Evolutionary conservation across 352 stramenopile species (phyloP).

Genomic region (Pythium phragmitis): DNA sequence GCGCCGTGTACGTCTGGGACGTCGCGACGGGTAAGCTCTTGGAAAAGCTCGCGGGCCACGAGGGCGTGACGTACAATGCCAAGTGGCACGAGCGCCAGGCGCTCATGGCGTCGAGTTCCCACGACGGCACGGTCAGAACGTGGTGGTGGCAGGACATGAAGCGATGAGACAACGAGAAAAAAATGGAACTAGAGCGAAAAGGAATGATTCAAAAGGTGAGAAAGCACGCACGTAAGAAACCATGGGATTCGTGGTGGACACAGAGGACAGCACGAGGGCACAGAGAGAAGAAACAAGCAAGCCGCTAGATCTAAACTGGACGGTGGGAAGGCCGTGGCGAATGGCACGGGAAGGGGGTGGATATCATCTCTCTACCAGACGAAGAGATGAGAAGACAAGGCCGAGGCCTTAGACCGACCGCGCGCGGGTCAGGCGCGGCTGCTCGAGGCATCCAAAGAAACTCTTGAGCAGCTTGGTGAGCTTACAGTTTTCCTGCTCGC

Average conservation of each 20-base stretch:
- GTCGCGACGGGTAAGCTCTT: conserved; percentile 83
- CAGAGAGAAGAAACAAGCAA: conserved; percentile 2
- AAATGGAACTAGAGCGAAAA: background rate
- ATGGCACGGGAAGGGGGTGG: background rate
- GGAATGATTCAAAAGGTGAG: background rate
- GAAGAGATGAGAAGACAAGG: background rate
- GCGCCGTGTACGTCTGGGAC: conserved; percentile 87
- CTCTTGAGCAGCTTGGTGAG: conserved; percentile 86
- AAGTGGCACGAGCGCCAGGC: conserved; percentile 87
- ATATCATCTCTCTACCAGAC: conserved; percentile 2
- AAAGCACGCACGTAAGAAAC: background rate
- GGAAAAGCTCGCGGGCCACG: conserved; percentile 74
- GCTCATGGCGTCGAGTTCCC: conserved; percentile 79
- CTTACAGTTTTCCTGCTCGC: conserved; percentile 81
- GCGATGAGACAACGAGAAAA: conserved; percentile 25
- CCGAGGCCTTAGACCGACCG: conserved; percentile 16
- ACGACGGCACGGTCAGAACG: conserved; percentile 88
- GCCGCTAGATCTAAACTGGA: background rate
- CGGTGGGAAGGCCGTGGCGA: background rate
- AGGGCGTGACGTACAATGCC: conserved; percentile 82
- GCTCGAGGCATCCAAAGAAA: conserved; percentile 50
- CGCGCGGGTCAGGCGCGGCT: conserved; percentile 17
- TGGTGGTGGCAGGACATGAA: conserved; percentile 87
- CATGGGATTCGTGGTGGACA: background rate
- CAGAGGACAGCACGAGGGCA: background rate